These are phyloP conservation scores for Micromonas pusilla DNA, from an alignment of 139 green algal genomes.

Conservation along the genomic window DNA sequence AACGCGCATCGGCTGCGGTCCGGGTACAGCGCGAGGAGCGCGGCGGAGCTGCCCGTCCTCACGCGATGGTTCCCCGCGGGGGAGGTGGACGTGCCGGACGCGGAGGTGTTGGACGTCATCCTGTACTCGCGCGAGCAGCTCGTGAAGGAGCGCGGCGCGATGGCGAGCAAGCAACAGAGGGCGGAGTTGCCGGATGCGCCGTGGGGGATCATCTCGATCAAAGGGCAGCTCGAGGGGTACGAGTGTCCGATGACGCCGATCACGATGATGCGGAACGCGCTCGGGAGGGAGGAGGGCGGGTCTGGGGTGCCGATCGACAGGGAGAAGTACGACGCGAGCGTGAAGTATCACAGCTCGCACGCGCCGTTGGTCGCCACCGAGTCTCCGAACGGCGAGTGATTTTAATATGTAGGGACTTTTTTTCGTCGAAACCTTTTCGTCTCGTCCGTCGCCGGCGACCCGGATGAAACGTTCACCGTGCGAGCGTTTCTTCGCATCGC, in stretches of 20 bases:
- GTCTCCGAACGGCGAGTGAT: conserved; percentile 9
- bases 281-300: conserved; percentile 82
- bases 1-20: conserved; percentile 64
- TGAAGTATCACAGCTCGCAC: not conserved
- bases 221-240: conserved; percentile 66
- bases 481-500: too few species aligned
- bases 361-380: not conserved
- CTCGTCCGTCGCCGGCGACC: too few species aligned
- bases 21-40: conserved; percentile 60
- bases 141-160: conserved; percentile 61
- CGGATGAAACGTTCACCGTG: too few species aligned
- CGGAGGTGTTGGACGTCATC: conserved; percentile 84
- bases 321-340: conserved; percentile 50
- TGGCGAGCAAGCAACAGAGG: conserved; percentile 44
- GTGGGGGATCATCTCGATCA: conserved; percentile 92
- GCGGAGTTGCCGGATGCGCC: conserved; percentile 49
- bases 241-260: conserved; percentile 93
- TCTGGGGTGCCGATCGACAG: conserved; percentile 73
- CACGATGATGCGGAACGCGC: conserved; percentile 89
- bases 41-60: conserved; percentile 80
- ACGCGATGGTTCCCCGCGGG: conserved; percentile 68
- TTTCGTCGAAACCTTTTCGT: too few species aligned
- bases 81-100: conserved; percentile 52
- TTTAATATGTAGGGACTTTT: too few species aligned
- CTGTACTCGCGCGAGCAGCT: conserved; percentile 87